Conservation (phyloP, 1,284 basidiomycete species). For the Papiliotrema flavescens region DNA sequence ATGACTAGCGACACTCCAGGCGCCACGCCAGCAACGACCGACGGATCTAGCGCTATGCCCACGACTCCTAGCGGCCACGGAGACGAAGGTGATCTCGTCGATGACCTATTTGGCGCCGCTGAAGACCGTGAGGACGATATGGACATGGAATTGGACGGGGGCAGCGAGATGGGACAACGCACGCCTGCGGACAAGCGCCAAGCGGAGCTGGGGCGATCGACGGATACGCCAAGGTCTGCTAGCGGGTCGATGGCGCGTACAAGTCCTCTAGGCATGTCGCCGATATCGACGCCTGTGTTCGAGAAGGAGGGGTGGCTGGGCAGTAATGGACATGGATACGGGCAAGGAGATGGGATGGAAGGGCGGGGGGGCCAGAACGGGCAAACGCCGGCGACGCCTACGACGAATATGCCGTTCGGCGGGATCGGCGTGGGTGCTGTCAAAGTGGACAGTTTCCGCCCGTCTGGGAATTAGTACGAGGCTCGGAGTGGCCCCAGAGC, state of each 20-base stretch:
- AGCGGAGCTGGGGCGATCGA: background rate
- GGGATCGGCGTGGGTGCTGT: background rate
- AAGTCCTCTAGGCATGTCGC: background rate
- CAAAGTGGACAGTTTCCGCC: slow-evolving; percentile 7
- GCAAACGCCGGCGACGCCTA: background rate
- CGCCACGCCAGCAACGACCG: slow-evolving; percentile 1
- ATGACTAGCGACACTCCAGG: slow-evolving; percentile 1
- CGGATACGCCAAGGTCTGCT: too few species aligned
- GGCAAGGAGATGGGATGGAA: too few species aligned
- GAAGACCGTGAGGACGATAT: slow-evolving; percentile 8
- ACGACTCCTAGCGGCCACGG: slow-evolving; percentile 3
- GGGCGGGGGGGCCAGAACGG: too few species aligned
- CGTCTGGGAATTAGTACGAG: background rate
- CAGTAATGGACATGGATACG: background rate
- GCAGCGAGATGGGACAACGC: background rate
- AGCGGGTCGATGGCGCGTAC: too few species aligned
- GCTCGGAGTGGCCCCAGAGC: too few species aligned
- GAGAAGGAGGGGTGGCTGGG: background rate
- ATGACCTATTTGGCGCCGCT: slow-evolving; percentile 25
- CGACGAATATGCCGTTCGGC: background rate
- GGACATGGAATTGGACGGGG: slow-evolving; percentile 4
- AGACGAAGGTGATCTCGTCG: slow-evolving; percentile 13
- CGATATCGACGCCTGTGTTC: background rate
- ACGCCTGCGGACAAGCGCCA: background rate
- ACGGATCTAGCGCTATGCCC: slow-evolving; percentile 3